Evolutionary conservation across 441 rosid species (phyloP), one percentile per base, ranked within the genome.

Genomic region (Eutrema salsugineum): DNA sequence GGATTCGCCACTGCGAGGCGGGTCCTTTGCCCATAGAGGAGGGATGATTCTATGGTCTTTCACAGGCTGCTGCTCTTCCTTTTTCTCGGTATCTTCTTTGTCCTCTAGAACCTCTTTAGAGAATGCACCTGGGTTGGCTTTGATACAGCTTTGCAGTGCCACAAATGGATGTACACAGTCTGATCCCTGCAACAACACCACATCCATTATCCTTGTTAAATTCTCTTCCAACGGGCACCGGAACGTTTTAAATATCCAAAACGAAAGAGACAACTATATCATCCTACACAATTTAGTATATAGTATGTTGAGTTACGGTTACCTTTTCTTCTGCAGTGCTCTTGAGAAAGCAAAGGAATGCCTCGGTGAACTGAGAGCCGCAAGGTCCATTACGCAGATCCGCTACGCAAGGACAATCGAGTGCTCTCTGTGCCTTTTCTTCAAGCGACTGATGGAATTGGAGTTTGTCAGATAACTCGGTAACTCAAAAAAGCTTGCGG

Each of bases 391-490:
- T 83, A 53, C 93, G 89, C 79, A 94, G 77, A 70, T 88, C 91
- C 44, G 92, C 91, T n/a, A 94, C 79, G 80, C 99, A 94, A 56
- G 97, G 97, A 58, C 99, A 94, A 19, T 94, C 93, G 36, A 94
- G 73, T 32, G 97, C 97, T 82, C 85, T 94, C 79, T 83, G 83
- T 28, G 89, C 99, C 74, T 83, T 85, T 1, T 77, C 90, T 61
- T 94, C 96, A 43, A 86, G 79, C 66, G 94, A 84, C 97, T 90
- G 81, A 70, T 64, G 73, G 79, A 75, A 62, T 42, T 63, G n/a
- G 28, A 49, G 11, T 42, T 68, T 19, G 49, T 60, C 75, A 83
- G 73, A 67, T 65, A 51, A 53, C 64, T 39, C 55, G 30, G 51
- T 24, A 17, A 8, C 9, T 36, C 36, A 54, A 28, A 33, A 33